Percentiles rank a stretch among this genome's conserved stretches.
Evolutionary conservation across 108 stramenopile species (phyloP).

Genomic region (Pelagomonas calceolata): DNA sequence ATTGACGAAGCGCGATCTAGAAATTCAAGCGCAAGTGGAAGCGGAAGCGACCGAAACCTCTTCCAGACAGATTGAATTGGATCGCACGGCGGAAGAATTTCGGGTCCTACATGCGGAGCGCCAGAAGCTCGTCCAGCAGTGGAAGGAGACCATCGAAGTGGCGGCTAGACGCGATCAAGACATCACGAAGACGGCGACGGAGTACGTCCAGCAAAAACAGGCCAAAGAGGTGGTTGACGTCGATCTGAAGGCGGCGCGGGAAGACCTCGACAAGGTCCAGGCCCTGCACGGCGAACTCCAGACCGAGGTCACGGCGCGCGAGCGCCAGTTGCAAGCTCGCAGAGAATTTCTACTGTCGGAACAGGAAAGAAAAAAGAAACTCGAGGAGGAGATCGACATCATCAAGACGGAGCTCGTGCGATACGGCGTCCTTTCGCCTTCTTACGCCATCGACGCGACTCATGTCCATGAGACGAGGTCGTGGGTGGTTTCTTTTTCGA

Average conservation of each 20-base stretch:
- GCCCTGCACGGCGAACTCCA: conserved; percentile 16
- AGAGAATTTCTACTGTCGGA: conserved; percentile 23
- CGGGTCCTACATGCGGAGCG: conserved; percentile 59
- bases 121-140: conserved; percentile 55
- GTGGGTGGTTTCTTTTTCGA: too few relatives aligned
- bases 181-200: conserved; percentile 41
- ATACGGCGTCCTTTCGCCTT: too few relatives aligned
- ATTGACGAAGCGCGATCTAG: conserved; percentile 35
- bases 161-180: conserved; percentile 60
- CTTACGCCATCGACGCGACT: too few relatives aligned
- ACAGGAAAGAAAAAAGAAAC: conserved; percentile 25
- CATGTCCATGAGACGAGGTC: too few relatives aligned
- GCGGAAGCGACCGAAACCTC: conserved; percentile 50
- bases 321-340: not conserved
- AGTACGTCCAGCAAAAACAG: conserved; percentile 25
- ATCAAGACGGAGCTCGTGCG: conserved; percentile 52
- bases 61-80: conserved; percentile 58
- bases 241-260: conserved; percentile 22
- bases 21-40: conserved; percentile 40
- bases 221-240: conserved; percentile 11
- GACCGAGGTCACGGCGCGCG: not conserved
- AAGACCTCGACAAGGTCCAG: conserved; percentile 10
- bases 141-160: conserved; percentile 61
- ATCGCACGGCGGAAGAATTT: conserved; percentile 53
- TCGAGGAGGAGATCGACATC: conserved; percentile 55